phyloP scores from a whole-genome alignment of 805 yeast species.

The Ogataea saltuana region DNA sequence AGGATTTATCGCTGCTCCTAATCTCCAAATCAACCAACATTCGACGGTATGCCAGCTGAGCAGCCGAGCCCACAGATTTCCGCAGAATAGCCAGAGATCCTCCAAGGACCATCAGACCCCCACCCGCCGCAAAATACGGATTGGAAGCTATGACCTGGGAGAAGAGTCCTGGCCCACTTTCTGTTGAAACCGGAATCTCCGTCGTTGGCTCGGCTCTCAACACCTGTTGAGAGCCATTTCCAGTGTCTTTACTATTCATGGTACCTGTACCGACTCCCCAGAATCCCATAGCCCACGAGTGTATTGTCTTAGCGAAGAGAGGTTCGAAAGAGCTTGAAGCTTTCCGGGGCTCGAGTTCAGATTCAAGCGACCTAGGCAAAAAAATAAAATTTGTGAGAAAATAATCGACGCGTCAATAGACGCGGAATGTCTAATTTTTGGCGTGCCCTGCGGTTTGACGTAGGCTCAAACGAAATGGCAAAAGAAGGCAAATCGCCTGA shows the following conservation, averaged over 20 bases:
- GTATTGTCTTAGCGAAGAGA: no score
- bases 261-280: no score
- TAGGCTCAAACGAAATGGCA: constrained; percentile 3
- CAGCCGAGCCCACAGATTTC: constrained; percentile 60
- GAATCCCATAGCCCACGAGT: no score
- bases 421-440: constrained; percentile 1
- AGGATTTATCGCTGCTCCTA: constrained; percentile 89
- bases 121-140: constrained; percentile 99
- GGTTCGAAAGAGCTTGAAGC: no score
- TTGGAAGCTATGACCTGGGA: constrained; percentile 51
- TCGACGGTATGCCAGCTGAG: constrained; percentile 74
- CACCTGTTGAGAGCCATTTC: no score
- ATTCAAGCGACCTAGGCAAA: no score
- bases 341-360: no score
- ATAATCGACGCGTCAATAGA: constrained; percentile 12
- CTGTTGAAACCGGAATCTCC: no score
- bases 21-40: constrained; percentile 90
- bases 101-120: constrained; percentile 95
- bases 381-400: no score
- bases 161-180: constrained; percentile 7
- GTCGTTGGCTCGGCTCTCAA: no score
- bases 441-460: background rate
- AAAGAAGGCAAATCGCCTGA: constrained; percentile 7
- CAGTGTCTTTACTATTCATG: no score
- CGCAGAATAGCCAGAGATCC: constrained; percentile 80